Conservation (phyloP, 2,329 filamentous ascomycete species). For the Claviceps digitariae region DNA sequence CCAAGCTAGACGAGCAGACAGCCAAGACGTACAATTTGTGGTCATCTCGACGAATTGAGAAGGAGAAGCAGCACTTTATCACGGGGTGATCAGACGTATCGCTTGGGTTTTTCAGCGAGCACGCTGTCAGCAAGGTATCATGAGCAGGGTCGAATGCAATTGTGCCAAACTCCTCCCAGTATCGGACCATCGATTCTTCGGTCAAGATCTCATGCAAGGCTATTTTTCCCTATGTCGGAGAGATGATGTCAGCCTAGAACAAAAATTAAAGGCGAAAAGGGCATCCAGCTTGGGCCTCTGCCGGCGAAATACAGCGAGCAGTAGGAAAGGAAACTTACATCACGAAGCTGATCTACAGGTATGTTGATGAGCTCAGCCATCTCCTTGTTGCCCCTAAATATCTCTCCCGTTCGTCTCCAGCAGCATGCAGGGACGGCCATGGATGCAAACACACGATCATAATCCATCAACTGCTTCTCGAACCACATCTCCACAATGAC, state of each 20-base stretch:
- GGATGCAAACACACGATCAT: conserved; percentile 94
- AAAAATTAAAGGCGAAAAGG: background rate
- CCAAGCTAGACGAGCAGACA: background rate
- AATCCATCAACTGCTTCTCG: conserved; percentile 90
- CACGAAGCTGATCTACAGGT: conserved; percentile 77
- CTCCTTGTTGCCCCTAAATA: conserved; percentile 94
- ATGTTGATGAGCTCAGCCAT: conserved; percentile 96
- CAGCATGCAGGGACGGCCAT: conserved; percentile 98
- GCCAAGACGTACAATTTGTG: conserved; percentile 75
- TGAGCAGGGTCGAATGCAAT: conserved; percentile 92
- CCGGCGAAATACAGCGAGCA: background rate
- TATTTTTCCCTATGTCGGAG: conserved; percentile 59
- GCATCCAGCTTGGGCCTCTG: too few relatives aligned
- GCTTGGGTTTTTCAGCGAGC: conserved; percentile 73
- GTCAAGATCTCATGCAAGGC: conserved; percentile 92
- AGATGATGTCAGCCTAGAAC: background rate
- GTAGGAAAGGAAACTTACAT: conserved; percentile 45
- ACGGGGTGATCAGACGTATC: conserved; percentile 55
- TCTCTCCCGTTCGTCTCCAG: conserved; percentile 93
- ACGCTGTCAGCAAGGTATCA: conserved; percentile 90
- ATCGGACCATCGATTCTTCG: conserved; percentile 87
- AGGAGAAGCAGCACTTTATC: conserved; percentile 92
- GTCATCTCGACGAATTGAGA: conserved; percentile 86
- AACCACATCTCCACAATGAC: conserved; percentile 99
- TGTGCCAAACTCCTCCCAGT: conserved; percentile 98